Evolutionary conservation across 2,329 filamentous ascomycete genomes (phyloP).

Genomic region (Alternaria atra): DNA sequence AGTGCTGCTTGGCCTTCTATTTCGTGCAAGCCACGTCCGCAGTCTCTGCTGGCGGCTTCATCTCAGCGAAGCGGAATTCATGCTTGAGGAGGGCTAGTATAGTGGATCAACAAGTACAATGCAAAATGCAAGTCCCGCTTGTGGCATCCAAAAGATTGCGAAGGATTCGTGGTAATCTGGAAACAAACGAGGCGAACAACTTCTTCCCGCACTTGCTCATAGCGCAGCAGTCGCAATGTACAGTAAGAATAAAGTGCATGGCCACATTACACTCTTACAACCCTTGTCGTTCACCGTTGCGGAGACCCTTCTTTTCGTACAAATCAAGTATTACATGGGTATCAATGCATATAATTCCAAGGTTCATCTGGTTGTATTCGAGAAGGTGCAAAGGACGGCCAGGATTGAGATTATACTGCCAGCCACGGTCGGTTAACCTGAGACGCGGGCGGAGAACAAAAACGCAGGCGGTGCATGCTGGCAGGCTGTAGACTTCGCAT

Average conservation of each 20-base stretch:
- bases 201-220: background rate
- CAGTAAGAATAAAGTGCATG: background rate
- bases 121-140: constrained; percentile 6
- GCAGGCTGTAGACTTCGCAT: constrained; percentile 25
- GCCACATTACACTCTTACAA: background rate
- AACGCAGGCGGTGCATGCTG: constrained; percentile 5
- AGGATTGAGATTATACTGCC: constrained; percentile 13
- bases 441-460: constrained; percentile 30
- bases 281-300: constrained; percentile 6
- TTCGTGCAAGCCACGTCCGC: constrained; percentile 18
- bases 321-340: background rate
- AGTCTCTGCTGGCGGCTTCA: constrained; percentile 8
- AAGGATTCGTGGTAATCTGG: constrained; percentile 3
- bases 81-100: constrained; percentile 18
- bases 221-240: background rate
- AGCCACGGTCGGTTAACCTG: constrained; percentile 23
- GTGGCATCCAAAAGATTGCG: constrained; percentile 11
- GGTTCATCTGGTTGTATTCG: constrained; percentile 27
- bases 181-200: constrained; percentile 1
- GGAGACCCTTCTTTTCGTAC: constrained; percentile 5
- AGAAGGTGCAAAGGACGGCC: constrained; percentile 17
- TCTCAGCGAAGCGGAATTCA: constrained; percentile 21
- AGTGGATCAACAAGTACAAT: constrained; percentile 12
- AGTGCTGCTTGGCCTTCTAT: constrained; percentile 25
- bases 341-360: constrained; percentile 12